These are phyloP conservation scores for Pterocarpus santalinus DNA, from an alignment of 306 rosid genomes.

Conservation along the genomic window DNA sequence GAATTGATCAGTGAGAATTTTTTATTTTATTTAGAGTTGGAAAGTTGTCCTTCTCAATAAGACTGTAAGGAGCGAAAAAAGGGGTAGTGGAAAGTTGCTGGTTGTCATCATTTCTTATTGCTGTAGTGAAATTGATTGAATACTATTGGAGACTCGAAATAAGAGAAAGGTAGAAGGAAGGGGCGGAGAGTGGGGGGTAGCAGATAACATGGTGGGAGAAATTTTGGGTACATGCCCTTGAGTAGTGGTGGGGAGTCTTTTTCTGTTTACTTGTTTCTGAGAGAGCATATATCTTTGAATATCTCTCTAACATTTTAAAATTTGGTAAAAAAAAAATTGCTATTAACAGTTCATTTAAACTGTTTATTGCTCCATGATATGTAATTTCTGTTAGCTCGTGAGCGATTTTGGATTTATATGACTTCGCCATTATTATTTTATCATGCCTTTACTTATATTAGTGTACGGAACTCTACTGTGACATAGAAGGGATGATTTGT, in stretches of 20 bases:
- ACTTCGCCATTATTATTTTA: background rate
- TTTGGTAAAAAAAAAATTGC: background rate
- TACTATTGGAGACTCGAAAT: constrained; percentile 57
- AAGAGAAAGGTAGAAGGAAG: constrained; percentile 52
- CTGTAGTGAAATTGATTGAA: constrained; percentile 56
- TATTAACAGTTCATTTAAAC: background rate
- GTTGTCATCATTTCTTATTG: constrained; percentile 63
- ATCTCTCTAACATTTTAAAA: constrained; percentile 40
- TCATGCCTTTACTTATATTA: background rate
- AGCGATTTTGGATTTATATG: constrained; percentile 19
- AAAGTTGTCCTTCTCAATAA: constrained; percentile 49
- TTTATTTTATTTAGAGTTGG: constrained; percentile 47
- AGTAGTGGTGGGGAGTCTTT: constrained; percentile 42
- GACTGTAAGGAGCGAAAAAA: constrained; percentile 53
- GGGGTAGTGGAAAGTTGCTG: constrained; percentile 51
- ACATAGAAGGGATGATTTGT: background rate
- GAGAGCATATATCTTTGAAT: constrained; percentile 47
- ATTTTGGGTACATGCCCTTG: constrained; percentile 47
- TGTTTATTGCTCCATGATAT: constrained; percentile 4
- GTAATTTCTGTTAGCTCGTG: background rate
- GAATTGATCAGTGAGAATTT: constrained; percentile 7
- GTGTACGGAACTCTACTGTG: background rate
- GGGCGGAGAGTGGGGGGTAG: constrained; percentile 14
- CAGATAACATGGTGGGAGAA: constrained; percentile 46
- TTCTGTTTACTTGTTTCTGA: constrained; percentile 59